Percentiles rank a stretch among this genome's conserved stretches.
Evolutionary conservation across 192 early-diverging fungal genomes (phyloP).

Genomic region (Backusella tarrabulga): DNA sequence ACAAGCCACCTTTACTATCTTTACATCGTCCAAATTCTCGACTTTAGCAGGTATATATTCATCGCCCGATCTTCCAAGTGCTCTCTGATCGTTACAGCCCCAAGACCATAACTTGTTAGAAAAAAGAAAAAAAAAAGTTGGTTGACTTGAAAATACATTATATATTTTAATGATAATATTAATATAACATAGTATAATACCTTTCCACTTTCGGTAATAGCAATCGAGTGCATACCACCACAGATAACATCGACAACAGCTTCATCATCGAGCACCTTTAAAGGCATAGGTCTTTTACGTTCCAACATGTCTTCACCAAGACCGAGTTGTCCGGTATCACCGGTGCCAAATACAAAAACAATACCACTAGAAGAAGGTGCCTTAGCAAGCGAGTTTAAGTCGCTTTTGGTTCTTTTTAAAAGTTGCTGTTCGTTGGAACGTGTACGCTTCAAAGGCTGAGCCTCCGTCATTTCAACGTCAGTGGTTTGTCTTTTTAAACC

Average conservation of each 20-base stretch:
- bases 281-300: slow-evolving; percentile 73
- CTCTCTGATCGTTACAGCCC: slow-evolving; percentile 95
- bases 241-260: slow-evolving; percentile 76
- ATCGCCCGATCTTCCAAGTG: slow-evolving; percentile 70
- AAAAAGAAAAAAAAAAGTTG: background rate
- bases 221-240: slow-evolving; percentile 89
- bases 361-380: slow-evolving; percentile 38
- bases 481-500: slow-evolving; percentile 11
- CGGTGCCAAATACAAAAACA: slow-evolving; percentile 85
- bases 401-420: background rate
- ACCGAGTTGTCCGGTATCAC: slow-evolving; percentile 91
- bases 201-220: slow-evolving; percentile 70
- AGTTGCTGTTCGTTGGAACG: background rate
- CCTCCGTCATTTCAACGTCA: slow-evolving; percentile 9
- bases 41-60: slow-evolving; percentile 69
- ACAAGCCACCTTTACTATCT: slow-evolving; percentile 75
- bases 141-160: background rate
- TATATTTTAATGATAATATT: background rate
- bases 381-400: background rate
- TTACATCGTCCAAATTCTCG: slow-evolving; percentile 70
- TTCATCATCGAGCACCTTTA: slow-evolving; percentile 66
- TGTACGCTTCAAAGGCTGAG: background rate
- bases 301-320: slow-evolving; percentile 80
- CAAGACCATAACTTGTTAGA: slow-evolving; percentile 74
- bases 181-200: slow-evolving; percentile 41